Conservation (phyloP, 1,284 basidiomycete species). For the Ustilago esculenta region DNA sequence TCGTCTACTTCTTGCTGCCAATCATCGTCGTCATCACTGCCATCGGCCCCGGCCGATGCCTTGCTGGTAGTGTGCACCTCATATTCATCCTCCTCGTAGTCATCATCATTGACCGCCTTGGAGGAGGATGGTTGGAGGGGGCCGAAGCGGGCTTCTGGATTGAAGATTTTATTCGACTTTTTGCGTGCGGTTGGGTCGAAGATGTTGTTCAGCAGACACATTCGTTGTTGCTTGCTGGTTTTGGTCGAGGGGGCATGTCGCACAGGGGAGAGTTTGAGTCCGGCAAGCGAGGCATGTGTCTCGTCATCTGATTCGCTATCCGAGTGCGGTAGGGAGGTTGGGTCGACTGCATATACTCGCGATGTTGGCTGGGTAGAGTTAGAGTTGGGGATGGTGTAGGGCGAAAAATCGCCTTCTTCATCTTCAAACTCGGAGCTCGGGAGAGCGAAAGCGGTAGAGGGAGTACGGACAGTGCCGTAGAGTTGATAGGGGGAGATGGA, state of each 20-base stretch:
- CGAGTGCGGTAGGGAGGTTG: neutral
- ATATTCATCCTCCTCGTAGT: neutral
- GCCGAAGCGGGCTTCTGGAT: slow-evolving; percentile 27
- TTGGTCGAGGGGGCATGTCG: slow-evolving; percentile 12
- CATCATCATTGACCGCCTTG: neutral
- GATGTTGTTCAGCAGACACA: slow-evolving; percentile 11
- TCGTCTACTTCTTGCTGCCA: slow-evolving; percentile 41
- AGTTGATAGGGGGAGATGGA: slow-evolving; percentile 42
- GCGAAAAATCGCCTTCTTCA: slow-evolving; percentile 16
- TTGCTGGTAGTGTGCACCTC: neutral
- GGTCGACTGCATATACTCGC: slow-evolving; percentile 20
- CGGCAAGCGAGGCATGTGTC: slow-evolving; percentile 7
- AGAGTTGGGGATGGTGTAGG: neutral
- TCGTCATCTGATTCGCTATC: slow-evolving; percentile 9
- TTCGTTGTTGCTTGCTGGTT: neutral
- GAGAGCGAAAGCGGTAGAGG: neutral
- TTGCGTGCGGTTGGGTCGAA: slow-evolving; percentile 15
- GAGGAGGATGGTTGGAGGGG: slow-evolving; percentile 7
- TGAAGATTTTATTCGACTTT: neutral
- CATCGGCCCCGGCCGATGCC: neutral
- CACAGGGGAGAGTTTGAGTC: slow-evolving; percentile 28
- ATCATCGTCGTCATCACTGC: slow-evolving; percentile 36
- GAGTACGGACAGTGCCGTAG: slow-evolving; percentile 19
- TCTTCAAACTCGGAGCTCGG: neutral
- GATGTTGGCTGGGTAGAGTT: neutral